Percentiles rank a stretch among this genome's conserved stretches.
phyloP scores from a whole-genome alignment of 495 filamentous ascomycete species.

The Poronia punctata region DNA sequence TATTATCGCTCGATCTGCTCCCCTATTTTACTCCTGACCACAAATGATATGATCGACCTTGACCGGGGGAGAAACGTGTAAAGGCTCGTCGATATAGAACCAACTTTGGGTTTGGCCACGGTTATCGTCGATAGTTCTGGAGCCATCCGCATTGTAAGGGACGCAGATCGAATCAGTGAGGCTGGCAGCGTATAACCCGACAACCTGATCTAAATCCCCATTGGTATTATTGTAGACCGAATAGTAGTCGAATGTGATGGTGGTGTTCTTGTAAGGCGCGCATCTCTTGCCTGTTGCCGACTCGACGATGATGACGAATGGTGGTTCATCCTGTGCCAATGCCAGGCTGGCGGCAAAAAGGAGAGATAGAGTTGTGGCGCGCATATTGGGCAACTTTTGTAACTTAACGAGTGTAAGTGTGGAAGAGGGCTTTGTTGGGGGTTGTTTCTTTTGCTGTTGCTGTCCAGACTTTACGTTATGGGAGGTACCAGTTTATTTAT shows the following conservation, averaged over 20 bases:
- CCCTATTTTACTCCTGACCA: background rate
- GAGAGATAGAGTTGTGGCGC: background rate
- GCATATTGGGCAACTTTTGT: slow-evolving; percentile 1
- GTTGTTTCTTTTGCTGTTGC: background rate
- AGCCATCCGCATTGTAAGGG: background rate
- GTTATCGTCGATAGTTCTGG: background rate
- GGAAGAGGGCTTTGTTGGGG: background rate
- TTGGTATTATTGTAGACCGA: background rate
- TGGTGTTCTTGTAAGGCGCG: slow-evolving; percentile 1
- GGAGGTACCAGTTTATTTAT: slow-evolving; percentile 1
- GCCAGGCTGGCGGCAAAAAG: background rate
- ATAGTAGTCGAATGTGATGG: background rate
- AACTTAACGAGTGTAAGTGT: background rate
- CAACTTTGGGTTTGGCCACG: background rate
- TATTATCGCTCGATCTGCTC: background rate
- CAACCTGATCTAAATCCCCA: background rate
- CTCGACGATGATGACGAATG: background rate
- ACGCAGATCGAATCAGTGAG: background rate
- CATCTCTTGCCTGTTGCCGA: background rate
- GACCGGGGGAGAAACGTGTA: background rate
- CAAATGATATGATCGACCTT: background rate
- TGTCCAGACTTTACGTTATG: background rate
- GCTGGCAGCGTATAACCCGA: background rate
- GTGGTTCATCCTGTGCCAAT: background rate
- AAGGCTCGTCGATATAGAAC: background rate